These are phyloP conservation scores for Echinosophora koreensis DNA, from an alignment of 306 rosid species.

Conservation along the genomic window DNA sequence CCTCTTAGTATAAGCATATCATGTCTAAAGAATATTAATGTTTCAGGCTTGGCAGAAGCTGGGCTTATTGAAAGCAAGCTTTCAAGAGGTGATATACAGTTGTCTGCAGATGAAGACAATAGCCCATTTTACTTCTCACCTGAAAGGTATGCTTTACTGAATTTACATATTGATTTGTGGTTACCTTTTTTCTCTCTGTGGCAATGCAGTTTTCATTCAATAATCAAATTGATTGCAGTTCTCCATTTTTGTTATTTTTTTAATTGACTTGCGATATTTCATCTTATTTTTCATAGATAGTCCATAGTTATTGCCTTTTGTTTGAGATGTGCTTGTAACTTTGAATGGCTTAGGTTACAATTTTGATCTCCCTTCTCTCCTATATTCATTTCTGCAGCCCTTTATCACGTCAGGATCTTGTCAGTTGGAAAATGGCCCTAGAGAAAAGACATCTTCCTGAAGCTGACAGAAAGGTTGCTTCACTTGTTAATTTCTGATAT, in stretches of 20 bases:
- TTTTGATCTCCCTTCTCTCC: slow-evolving; percentile 40
- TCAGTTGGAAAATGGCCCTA: slow-evolving; percentile 96
- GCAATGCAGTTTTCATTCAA: slow-evolving; percentile 1
- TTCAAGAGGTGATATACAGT: slow-evolving; percentile 74
- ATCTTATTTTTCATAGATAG: slow-evolving; percentile 25
- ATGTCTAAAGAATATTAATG: slow-evolving; percentile 42
- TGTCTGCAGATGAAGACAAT: slow-evolving; percentile 69
- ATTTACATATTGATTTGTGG: slow-evolving; percentile 39
- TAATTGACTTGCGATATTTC: slow-evolving; percentile 4
- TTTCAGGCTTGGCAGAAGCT: slow-evolving; percentile 97
- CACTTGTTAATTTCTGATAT: slow-evolving; percentile 46
- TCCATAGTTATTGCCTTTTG: slow-evolving; percentile 38
- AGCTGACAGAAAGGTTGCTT: slow-evolving; percentile 85
- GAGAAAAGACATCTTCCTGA: slow-evolving; percentile 93
- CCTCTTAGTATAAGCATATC: slow-evolving; percentile 21
- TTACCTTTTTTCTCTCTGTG: slow-evolving; percentile 3
- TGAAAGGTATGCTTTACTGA: slow-evolving; percentile 63
- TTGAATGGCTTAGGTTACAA: slow-evolving; percentile 13
- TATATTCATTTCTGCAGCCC: slow-evolving; percentile 67
- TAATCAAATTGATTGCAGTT: not conserved
- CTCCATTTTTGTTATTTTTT: slow-evolving; percentile 5
- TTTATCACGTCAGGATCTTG: slow-evolving; percentile 96
- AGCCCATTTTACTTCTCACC: slow-evolving; percentile 77
- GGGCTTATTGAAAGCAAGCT: slow-evolving; percentile 97
- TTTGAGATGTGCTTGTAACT: slow-evolving; percentile 37